Evolutionary conservation across 2,329 filamentous ascomycete genomes (phyloP).

Genomic region (Hypomyces perniciosus): DNA sequence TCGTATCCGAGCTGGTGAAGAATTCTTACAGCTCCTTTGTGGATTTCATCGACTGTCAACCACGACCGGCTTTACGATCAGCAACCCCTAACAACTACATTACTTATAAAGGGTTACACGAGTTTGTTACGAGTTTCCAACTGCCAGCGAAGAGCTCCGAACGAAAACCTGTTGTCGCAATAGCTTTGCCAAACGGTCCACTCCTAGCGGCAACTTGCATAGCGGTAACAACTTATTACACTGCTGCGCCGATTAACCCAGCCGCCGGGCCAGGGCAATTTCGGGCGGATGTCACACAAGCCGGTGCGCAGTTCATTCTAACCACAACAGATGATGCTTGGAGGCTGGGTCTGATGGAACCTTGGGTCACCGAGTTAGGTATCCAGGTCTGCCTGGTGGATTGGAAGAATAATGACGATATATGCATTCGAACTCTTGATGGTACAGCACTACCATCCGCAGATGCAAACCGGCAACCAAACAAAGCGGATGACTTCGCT

Average conservation of each 20-base stretch:
- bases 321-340: slow-evolving; percentile 35
- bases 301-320: slow-evolving; percentile 40
- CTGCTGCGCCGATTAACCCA: slow-evolving; percentile 46
- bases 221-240: slow-evolving; percentile 44
- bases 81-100: slow-evolving; percentile 22
- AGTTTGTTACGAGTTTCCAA: slow-evolving; percentile 28
- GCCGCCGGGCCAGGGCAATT: slow-evolving; percentile 45
- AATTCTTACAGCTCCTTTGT: slow-evolving; percentile 33
- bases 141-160: slow-evolving; percentile 19
- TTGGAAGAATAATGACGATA: slow-evolving; percentile 31
- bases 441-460: slow-evolving; percentile 11
- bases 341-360: slow-evolving; percentile 30
- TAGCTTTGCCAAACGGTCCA: slow-evolving; percentile 49
- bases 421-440: slow-evolving; percentile 22
- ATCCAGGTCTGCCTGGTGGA: slow-evolving; percentile 36
- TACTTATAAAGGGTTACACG: slow-evolving; percentile 26
- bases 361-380: slow-evolving; percentile 24
- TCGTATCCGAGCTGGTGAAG: slow-evolving; percentile 22
- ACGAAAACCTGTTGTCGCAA: slow-evolving; percentile 40
- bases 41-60: slow-evolving; percentile 26
- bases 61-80: slow-evolving; percentile 24
- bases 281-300: slow-evolving; percentile 42
- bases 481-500: slow-evolving; percentile 40
- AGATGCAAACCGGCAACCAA: slow-evolving; percentile 24
- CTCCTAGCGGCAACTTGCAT: slow-evolving; percentile 45